Evolutionary conservation across 257 asterid genomes (phyloP), one percentile per base, ranked within the genome.

Genomic region (Primulina huaijiensis): DNA sequence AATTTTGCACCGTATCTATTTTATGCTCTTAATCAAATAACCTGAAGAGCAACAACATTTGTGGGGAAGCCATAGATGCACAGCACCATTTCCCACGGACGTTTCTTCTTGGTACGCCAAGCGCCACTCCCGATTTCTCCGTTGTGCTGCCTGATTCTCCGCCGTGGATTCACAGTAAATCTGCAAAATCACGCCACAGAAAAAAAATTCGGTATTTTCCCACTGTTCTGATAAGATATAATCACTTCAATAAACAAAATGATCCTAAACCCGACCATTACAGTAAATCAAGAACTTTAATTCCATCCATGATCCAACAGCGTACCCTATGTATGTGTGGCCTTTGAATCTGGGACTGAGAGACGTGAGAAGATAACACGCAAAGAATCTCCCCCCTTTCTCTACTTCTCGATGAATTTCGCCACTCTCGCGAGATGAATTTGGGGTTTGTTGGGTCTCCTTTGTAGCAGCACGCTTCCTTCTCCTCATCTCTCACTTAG

Each of bases 61-160:
- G 96, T 81, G 12, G 99, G 96, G 73, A 94, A 94, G 38, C 99
- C 99, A 67, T 94, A 89, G 62, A 94, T 86, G 83, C 99, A 94
- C 69, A 94, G 12, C 57, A 89, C 90, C 99, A 94, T 89, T 76
- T 94, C 99, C 99, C 97, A 94, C 0, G 99, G 99, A n/a, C 97
- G 95, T 78, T 75, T 85, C 76, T 56, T 81, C 93, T 94, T 91
- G 6, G 99, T 94, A 80, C 96, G 81, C 81, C 77, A 75, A 5
- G 97, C 99, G 23, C 99, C 99, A 50, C 93, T 67, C 74, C 85
- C 73, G 27, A 83, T 84, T 70, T 89, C 97, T 67, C 99, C 97
- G 74, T 94, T 94, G 84, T 91, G 99, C 82, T 91, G 99, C 85
- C 97, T 81, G 60, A 94, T 90, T 77, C 99, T 83, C 71, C 97